These are phyloP conservation scores for Daphne laureola DNA, from an alignment of 441 rosid genomes.

Conservation along the genomic window DNA sequence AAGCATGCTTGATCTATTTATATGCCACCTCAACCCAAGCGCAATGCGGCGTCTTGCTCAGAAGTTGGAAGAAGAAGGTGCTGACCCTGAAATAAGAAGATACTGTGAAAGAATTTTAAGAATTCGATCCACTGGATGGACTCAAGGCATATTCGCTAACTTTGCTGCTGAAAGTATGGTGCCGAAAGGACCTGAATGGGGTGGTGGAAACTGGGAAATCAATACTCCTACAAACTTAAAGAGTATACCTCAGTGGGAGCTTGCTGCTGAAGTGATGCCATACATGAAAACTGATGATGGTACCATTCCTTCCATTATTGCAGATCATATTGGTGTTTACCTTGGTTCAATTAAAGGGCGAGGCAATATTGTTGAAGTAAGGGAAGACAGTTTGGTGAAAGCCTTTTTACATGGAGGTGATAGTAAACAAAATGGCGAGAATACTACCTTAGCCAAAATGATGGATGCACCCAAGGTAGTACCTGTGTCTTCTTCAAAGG, in stretches of 20 bases:
- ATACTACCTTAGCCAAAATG: slow-evolving; percentile 36
- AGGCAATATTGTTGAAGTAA: slow-evolving; percentile 84
- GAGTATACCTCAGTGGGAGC: slow-evolving; percentile 86
- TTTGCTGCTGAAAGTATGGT: slow-evolving; percentile 99
- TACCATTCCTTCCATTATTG: slow-evolving; percentile 74
- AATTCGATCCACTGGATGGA: slow-evolving; percentile 92
- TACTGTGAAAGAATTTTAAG: slow-evolving; percentile 91
- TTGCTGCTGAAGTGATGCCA: slow-evolving; percentile 97
- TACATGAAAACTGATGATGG: slow-evolving; percentile 97
- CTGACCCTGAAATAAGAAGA: slow-evolving; percentile 83
- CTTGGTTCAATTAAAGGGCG: slow-evolving; percentile 90
- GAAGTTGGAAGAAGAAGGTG: slow-evolving; percentile 89
- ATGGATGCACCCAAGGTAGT: slow-evolving; percentile 34
- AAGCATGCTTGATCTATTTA: slow-evolving; percentile 91
- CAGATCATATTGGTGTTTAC: slow-evolving; percentile 92
- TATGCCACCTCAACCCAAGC: slow-evolving; percentile 98
- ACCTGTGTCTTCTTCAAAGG: slow-evolving; percentile 40
- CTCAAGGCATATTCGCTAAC: slow-evolving; percentile 96
- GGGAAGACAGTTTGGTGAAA: slow-evolving; percentile 76
- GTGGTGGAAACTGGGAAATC: slow-evolving; percentile 99
- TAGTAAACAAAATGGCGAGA: slow-evolving; percentile 35
- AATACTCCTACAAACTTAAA: slow-evolving; percentile 80
- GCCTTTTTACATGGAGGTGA: slow-evolving; percentile 50
- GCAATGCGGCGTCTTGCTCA: slow-evolving; percentile 98
- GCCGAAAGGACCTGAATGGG: slow-evolving; percentile 99